Conservation (phyloP, 768 basidiomycete species). For the Tremella mesenterica region DNA sequence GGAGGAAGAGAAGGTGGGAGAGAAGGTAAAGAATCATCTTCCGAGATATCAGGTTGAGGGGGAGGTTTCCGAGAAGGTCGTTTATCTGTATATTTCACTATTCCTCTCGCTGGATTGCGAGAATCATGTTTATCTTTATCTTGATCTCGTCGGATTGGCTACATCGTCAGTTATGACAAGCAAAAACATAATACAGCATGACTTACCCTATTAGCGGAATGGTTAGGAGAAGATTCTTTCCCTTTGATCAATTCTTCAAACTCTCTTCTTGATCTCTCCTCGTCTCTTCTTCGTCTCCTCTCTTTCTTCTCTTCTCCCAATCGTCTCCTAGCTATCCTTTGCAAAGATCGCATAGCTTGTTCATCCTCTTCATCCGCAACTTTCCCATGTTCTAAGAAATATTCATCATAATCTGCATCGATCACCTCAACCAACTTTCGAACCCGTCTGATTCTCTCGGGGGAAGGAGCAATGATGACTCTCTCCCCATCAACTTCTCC, state of each 20-base stretch:
- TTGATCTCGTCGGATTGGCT: too few species aligned
- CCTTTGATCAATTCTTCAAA: constrained; percentile 19
- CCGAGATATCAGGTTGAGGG: too few species aligned
- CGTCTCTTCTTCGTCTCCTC: constrained; percentile 10
- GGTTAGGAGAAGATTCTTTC: too few species aligned
- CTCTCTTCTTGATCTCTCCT: constrained; percentile 8
- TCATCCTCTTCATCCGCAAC: constrained; percentile 20
- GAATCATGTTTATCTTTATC: too few species aligned
- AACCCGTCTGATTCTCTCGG: not conserved
- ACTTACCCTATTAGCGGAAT: too few species aligned
- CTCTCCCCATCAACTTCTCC: constrained; percentile 8
- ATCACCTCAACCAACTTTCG: constrained; percentile 9
- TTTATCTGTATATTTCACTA: too few species aligned
- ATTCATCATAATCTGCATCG: constrained; percentile 29
- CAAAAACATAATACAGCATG: too few species aligned
- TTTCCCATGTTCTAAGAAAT: constrained; percentile 19
- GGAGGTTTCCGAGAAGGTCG: too few species aligned
- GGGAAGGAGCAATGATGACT: constrained; percentile 23
- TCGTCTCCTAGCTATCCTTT: constrained; percentile 24
- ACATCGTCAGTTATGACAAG: too few species aligned
- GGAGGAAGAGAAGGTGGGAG: not conserved
- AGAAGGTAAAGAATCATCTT: too few species aligned
- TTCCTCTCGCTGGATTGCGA: too few species aligned
- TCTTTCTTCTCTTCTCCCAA: constrained; percentile 20
- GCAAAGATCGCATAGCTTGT: constrained; percentile 9